Evolutionary conservation across 345 rosid species (phyloP).

Genomic region (Anastatica hierochuntica): DNA sequence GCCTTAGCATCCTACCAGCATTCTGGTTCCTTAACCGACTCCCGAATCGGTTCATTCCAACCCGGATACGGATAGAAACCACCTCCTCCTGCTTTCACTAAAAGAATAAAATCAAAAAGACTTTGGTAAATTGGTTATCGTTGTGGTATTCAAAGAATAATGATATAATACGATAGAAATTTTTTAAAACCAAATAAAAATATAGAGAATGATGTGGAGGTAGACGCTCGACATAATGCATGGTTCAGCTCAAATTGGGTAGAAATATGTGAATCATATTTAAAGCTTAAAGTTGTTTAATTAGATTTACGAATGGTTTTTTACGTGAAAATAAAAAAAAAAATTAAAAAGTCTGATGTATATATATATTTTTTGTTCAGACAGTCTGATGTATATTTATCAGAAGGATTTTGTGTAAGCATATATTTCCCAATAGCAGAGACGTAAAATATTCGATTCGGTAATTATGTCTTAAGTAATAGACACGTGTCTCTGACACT

Average conservation of each 20-base stretch:
- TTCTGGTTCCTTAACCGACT: too few species aligned
- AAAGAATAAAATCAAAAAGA: neutral
- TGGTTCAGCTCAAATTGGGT: conserved; percentile 19
- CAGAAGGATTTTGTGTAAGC: conserved; percentile 19
- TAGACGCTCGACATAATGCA: conserved; percentile 11
- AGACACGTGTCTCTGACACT: conserved; percentile 14
- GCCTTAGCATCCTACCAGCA: too few species aligned
- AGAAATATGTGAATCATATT: conserved; percentile 14
- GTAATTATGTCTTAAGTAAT: neutral
- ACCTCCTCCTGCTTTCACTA: neutral
- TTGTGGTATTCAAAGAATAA: neutral
- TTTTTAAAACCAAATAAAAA: neutral
- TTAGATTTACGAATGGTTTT: conserved; percentile 1
- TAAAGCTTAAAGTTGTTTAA: conserved; percentile 10
- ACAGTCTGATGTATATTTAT: too few species aligned
- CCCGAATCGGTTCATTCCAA: too few species aligned
- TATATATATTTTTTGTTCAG: too few species aligned
- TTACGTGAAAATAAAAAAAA: too few species aligned
- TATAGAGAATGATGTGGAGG: conserved; percentile 10
- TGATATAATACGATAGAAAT: neutral
- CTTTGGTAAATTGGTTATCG: neutral
- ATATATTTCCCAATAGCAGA: conserved; percentile 17
- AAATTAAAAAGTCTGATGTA: too few species aligned
- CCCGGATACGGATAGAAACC: too few species aligned
- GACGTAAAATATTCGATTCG: conserved; percentile 20